Evolutionary conservation across 2,329 filamentous ascomycete species (phyloP).

Genomic region (Colletotrichum paranaense): DNA sequence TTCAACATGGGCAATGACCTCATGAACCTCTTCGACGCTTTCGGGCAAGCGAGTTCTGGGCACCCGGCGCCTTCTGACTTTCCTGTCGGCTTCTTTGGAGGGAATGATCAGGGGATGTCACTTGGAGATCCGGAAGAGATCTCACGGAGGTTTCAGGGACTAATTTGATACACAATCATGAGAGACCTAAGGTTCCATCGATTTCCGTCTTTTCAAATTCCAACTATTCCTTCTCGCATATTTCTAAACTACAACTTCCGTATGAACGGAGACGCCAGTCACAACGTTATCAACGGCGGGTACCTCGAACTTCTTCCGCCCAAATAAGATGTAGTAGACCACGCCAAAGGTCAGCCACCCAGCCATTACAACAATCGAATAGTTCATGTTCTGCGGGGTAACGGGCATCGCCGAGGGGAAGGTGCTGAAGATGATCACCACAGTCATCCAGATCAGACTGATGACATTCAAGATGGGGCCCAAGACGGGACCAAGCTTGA

Average conservation of each 20-base stretch:
- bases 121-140: constrained; percentile 43
- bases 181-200: not conserved
- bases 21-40: constrained; percentile 48
- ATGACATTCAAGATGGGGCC: constrained; percentile 53
- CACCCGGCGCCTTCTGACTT: constrained; percentile 32
- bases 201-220: not conserved
- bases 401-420: constrained; percentile 55
- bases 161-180: constrained; percentile 38
- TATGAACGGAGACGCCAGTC: constrained; percentile 21
- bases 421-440: constrained; percentile 58
- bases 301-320: constrained; percentile 42
- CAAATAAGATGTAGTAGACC: constrained; percentile 45
- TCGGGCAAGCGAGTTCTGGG: constrained; percentile 37
- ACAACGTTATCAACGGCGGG: constrained; percentile 32
- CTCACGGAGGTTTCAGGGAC: constrained; percentile 45
- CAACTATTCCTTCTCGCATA: not conserved
- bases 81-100: constrained; percentile 18
- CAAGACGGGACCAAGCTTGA: constrained; percentile 44
- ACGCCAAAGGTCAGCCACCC: constrained; percentile 51
- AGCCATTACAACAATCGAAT: constrained; percentile 54
- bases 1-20: constrained; percentile 49
- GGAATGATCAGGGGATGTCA: constrained; percentile 19
- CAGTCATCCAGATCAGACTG: constrained; percentile 53
- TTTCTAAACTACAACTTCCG: not conserved
- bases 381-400: constrained; percentile 58